Evolutionary conservation across 2,329 filamentous ascomycete genomes (phyloP).

Genomic region (Fusarium sp.): DNA sequence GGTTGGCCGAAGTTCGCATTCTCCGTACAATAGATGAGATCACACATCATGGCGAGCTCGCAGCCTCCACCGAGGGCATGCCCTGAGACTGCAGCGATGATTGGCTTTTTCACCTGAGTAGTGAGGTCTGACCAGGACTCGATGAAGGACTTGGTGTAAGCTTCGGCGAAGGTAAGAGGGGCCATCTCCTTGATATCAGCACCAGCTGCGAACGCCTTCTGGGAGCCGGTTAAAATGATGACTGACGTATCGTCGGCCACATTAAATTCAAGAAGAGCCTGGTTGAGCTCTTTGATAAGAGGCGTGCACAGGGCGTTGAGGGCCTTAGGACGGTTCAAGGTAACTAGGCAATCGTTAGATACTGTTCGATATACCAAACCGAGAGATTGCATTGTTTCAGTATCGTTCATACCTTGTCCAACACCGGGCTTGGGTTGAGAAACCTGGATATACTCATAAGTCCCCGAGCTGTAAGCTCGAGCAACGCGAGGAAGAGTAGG

Average conservation of each 20-base stretch:
- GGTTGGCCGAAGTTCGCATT: conserved; percentile 94
- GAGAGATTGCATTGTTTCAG: background rate
- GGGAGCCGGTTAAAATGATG: conserved; percentile 87
- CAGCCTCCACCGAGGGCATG: conserved; percentile 95
- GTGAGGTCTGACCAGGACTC: conserved; percentile 91
- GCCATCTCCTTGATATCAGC: conserved; percentile 99
- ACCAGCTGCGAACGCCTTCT: conserved; percentile 92
- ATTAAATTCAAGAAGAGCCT: conserved; percentile 77
- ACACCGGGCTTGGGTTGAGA: conserved; percentile 89
- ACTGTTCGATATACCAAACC: background rate
- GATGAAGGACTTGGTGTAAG: conserved; percentile 92
- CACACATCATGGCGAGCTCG: conserved; percentile 97
- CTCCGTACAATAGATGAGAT: conserved; percentile 90
- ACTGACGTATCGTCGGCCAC: conserved; percentile 73
- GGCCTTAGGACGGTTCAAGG: conserved; percentile 92
- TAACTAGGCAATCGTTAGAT: conserved; percentile 66
- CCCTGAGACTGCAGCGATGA: conserved; percentile 93
- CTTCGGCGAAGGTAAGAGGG: conserved; percentile 84
- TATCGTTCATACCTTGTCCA: conserved; percentile 80
- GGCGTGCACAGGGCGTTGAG: conserved; percentile 93
- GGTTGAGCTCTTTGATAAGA: conserved; percentile 89
- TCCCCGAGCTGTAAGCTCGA: conserved; percentile 62
- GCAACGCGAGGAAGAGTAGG: conserved; percentile 65
- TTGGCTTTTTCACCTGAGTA: conserved; percentile 86
- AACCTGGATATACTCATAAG: conserved; percentile 84